These are phyloP conservation scores for Verticillium longisporum DNA, from an alignment of 2,329 filamentous ascomycete species.

Conservation along the genomic window DNA sequence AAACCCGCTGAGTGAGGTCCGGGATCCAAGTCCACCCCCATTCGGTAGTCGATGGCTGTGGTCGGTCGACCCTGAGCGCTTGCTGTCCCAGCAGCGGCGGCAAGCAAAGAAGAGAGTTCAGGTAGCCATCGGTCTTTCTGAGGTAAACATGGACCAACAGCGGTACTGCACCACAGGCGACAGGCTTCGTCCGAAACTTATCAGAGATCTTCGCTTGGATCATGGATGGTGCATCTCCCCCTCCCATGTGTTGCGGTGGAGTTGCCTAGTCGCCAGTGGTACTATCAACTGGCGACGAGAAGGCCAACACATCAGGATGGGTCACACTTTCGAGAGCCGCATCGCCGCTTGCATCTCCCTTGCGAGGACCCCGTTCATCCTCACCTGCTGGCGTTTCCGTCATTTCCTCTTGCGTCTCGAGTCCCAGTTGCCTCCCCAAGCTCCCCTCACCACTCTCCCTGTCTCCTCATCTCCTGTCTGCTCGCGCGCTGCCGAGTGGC, in stretches of 20 bases:
- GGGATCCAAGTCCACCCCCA: not conserved
- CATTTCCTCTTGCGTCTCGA: conserved; percentile 29
- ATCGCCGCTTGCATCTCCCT: conserved; percentile 53
- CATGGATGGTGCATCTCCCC: conserved; percentile 34
- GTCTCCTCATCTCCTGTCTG: not conserved
- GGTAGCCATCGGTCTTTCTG: not conserved
- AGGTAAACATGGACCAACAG: conserved; percentile 1
- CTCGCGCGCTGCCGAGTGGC: conserved; percentile 17
- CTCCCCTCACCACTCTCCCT: not conserved
- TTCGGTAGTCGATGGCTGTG: not conserved
- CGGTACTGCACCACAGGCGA: not conserved
- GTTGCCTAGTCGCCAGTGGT: conserved; percentile 54
- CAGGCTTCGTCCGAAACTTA: conserved; percentile 26
- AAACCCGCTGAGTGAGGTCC: not conserved
- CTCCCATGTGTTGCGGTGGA: conserved; percentile 51
- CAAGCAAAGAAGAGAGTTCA: not conserved
- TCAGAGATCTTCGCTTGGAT: conserved; percentile 40
- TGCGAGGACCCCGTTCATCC: conserved; percentile 22
- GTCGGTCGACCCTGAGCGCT: not conserved
- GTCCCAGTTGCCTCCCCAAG: conserved; percentile 16
- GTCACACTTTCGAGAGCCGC: conserved; percentile 63
- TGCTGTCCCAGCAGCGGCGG: not conserved
- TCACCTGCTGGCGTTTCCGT: conserved; percentile 27
- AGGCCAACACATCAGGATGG: conserved; percentile 87
- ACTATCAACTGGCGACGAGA: conserved; percentile 74